phyloP scores from a whole-genome alignment of 768 basidiomycete species.

The Leccinum rimulosum region DNA sequence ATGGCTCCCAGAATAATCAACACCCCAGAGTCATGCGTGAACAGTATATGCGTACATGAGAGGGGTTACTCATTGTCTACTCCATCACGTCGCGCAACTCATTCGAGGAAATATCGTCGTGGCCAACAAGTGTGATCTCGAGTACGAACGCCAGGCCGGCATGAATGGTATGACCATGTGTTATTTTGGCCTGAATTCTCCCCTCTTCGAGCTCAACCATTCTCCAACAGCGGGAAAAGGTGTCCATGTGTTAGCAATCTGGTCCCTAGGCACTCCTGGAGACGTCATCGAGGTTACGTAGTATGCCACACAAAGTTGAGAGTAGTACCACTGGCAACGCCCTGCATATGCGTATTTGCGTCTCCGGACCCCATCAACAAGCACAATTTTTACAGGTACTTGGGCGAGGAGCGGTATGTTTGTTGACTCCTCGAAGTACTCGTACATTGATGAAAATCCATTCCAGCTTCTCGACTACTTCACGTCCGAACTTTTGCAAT shows the following conservation, averaged over 20 bases:
- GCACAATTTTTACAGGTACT: constrained; percentile 51
- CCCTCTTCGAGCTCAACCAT: not conserved
- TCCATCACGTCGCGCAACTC: constrained; percentile 97
- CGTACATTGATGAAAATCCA: not conserved
- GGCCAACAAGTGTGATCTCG: constrained; percentile 97
- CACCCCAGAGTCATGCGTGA: constrained; percentile 88
- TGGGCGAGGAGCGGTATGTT: constrained; percentile 55
- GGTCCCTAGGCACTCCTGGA: constrained; percentile 54
- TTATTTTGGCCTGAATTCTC: not conserved
- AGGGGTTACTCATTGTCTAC: constrained; percentile 97
- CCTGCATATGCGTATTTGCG: constrained; percentile 8
- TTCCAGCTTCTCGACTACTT: constrained; percentile 57
- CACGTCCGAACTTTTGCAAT: constrained; percentile 35
- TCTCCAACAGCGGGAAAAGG: too few species aligned
- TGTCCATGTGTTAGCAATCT: constrained; percentile 51
- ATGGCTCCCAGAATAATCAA: constrained; percentile 6
- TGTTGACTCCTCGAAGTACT: not conserved
- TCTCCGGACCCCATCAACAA: constrained; percentile 16
- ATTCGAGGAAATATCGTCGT: constrained; percentile 98
- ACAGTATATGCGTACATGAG: constrained; percentile 98
- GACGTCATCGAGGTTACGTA: constrained; percentile 32
- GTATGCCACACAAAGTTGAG: constrained; percentile 37
- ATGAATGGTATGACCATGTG: constrained; percentile 67
- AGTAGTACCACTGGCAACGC: constrained; percentile 27
- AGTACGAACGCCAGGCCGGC: constrained; percentile 94